Conservation (phyloP, 208 protist species). For the Tritrichomonas musculus region DNA sequence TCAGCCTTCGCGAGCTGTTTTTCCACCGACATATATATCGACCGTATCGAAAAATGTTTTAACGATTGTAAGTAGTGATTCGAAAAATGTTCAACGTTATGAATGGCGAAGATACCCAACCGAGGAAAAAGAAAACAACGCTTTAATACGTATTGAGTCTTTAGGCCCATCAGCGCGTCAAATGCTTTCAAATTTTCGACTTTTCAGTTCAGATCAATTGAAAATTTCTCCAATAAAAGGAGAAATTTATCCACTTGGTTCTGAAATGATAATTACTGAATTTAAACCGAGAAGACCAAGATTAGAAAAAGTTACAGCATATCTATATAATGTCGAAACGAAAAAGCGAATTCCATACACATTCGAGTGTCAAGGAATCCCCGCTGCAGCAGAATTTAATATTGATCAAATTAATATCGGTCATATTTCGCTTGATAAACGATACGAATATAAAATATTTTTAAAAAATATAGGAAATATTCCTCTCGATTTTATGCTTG, state of each 20-base stretch:
- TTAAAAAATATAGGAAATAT: conserved; percentile 13
- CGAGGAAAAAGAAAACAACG: not conserved
- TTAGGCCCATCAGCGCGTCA: not conserved
- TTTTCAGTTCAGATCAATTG: not conserved
- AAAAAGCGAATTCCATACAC: not conserved
- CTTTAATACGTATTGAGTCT: not conserved
- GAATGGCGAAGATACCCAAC: not conserved
- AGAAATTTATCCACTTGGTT: not conserved
- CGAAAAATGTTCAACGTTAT: not conserved
- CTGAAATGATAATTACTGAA: not conserved
- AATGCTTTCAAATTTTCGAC: not conserved
- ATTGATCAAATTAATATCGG: not conserved
- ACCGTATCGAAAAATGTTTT: not conserved
- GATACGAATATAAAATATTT: not conserved
- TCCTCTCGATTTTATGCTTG: not conserved
- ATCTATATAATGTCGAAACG: not conserved
- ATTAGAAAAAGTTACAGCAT: not conserved
- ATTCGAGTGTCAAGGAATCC: not conserved
- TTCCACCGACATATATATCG: not conserved
- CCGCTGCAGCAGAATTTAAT: not conserved
- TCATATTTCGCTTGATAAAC: not conserved
- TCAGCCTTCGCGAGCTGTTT: not conserved
- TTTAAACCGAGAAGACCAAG: not conserved
- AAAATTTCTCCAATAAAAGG: not conserved
- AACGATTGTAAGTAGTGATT: not conserved